Evolutionary conservation across 192 early-diverging fungal genomes (phyloP).

Genomic region (Umbelopsis sp.): DNA sequence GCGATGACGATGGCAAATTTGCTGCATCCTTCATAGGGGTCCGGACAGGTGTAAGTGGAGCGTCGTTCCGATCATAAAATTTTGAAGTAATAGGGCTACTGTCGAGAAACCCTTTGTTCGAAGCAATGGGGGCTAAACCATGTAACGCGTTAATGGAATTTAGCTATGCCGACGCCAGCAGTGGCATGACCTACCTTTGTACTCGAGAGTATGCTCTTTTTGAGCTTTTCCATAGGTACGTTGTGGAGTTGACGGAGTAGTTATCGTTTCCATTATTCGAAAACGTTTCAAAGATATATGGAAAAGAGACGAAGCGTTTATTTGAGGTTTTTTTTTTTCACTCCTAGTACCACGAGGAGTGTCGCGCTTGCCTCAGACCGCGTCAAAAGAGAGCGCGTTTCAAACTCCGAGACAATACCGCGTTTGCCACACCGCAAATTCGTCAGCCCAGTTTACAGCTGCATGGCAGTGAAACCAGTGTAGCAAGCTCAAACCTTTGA

Average conservation of each 20-base stretch:
- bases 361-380: background rate
- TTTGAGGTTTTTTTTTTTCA: background rate
- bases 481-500: too few relatives aligned
- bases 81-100: constrained; percentile 10
- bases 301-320: background rate
- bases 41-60: background rate
- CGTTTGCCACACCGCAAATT: too few relatives aligned
- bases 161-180: background rate
- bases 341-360: background rate
- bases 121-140: background rate
- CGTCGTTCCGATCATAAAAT: background rate
- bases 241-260: constrained; percentile 10
- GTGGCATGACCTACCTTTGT: too few relatives aligned
- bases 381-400: constrained; percentile 12
- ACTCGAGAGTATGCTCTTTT: too few relatives aligned
- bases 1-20: constrained; percentile 8
- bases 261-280: background rate
- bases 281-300: background rate
- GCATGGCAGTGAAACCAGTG: too few relatives aligned
- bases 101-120: constrained; percentile 5
- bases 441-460: too few relatives aligned
- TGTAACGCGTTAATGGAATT: background rate
- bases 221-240: background rate
- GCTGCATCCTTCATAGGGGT: background rate
- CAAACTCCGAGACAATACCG: background rate